Evolutionary conservation across 129 eudicot species (phyloP), one percentile per base, ranked within the genome.

Genomic region (Mikania micrantha): DNA sequence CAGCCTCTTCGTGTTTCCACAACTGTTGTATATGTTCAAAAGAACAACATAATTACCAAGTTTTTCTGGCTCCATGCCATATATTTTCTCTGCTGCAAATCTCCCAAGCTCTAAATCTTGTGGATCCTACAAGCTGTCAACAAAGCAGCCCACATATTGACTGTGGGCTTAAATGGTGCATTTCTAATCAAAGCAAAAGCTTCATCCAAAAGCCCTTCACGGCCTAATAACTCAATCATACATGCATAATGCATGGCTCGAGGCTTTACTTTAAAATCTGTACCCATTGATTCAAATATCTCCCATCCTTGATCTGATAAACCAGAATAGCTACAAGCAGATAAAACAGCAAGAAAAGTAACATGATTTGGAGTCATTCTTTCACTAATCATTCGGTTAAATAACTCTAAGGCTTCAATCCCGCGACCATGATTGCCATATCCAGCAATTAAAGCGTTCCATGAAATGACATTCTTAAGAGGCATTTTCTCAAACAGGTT

Each of bases 81-180:
- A 87, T 27, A 91, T 80, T 73, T 81, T 72, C 85, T 91, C 97
- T 15, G 95, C 95, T 31, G 93, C 96, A 67, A 85, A 79, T 71
- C 80, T 91, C 36, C 96, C 95, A 9, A 91, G 90, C 58, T 70
- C 85, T 15, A 85, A 59, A 66, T 91, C 74, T 79, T 85, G 73
- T 87, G 85, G 73, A 83, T 62, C 78, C 97, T 79, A 74, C 97
- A 91, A 69, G 97, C 97, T 16, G 93, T 91, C 58, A 91, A 74
- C 83, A 91, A 81, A 39, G 97, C 90, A 12, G 97, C 95, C 97
- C 97, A 91, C 97, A 87, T 91, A 67, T 91, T 91, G 70, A 81
- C 75, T 0, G 97, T 87, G 10, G 97, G 94, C 71, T 60, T 71
- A 65, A 81, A 75, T 3, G 96, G 93, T 34, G 88, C 92, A 76